phyloP scores from a whole-genome alignment of 2,329 filamentous ascomycete genomes.

The Epichloe amarillans region DNA sequence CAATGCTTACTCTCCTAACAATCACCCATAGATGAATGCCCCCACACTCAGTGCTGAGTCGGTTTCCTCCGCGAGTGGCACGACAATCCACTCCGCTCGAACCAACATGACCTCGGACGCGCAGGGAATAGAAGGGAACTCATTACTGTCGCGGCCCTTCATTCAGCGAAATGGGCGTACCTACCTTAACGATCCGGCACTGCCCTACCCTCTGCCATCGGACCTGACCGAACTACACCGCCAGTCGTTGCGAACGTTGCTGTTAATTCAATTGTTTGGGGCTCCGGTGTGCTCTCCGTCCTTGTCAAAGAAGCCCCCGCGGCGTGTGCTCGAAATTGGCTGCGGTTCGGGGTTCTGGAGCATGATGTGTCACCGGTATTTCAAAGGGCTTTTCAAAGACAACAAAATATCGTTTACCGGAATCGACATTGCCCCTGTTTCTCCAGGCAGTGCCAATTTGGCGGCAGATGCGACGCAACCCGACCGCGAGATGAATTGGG shows the following conservation, averaged over 20 bases:
- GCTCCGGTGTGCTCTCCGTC: constrained; percentile 62
- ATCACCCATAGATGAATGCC: constrained; percentile 21
- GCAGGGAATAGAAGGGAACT: constrained; percentile 29
- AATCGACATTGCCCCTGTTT: constrained; percentile 65
- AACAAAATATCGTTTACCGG: constrained; percentile 65
- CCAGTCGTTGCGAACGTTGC: constrained; percentile 70
- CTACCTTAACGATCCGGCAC: constrained; percentile 61
- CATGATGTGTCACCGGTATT: constrained; percentile 72
- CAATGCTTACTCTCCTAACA: constrained; percentile 4
- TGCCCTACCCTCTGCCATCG: constrained; percentile 74
- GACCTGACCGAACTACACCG: constrained; percentile 80
- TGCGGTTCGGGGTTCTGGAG: constrained; percentile 89
- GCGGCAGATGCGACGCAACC: constrained; percentile 31
- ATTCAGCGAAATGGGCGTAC: constrained; percentile 65
- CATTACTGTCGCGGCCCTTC: constrained; percentile 38
- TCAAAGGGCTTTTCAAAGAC: constrained; percentile 39
- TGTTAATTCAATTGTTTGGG: constrained; percentile 71
- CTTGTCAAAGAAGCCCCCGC: constrained; percentile 53
- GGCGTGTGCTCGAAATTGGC: constrained; percentile 69
- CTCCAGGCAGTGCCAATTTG: constrained; percentile 26
- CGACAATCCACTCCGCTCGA: constrained; percentile 27
- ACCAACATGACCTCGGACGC: constrained; percentile 38
- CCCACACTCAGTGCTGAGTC: constrained; percentile 29
- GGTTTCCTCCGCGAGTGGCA: constrained; percentile 32
- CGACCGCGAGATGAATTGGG: constrained; percentile 70